phyloP scores from a whole-genome alignment of 2,329 filamentous ascomycete species.

The Furcasterigmium furcatum region DNA sequence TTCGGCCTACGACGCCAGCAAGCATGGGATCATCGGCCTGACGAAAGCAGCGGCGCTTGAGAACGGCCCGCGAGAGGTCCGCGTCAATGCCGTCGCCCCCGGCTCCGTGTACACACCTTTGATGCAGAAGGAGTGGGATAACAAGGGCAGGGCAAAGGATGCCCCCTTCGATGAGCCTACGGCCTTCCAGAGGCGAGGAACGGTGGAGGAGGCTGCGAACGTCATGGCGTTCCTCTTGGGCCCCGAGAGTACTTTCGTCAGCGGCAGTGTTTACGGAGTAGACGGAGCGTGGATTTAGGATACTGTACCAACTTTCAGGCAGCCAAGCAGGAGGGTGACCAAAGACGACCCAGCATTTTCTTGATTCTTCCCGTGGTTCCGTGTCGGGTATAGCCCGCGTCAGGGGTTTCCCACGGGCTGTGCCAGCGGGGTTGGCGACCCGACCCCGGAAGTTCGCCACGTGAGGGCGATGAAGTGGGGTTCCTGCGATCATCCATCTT shows the following conservation, averaged over 20 bases:
- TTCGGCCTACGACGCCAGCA: conserved; percentile 30
- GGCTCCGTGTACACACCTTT: conserved; percentile 47
- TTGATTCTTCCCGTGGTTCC: too few relatives aligned
- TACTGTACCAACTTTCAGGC: background rate
- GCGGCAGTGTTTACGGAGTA: conserved; percentile 40
- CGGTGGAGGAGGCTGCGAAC: conserved; percentile 43
- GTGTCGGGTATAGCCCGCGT: too few relatives aligned
- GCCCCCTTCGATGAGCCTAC: conserved; percentile 38
- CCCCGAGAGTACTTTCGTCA: conserved; percentile 42
- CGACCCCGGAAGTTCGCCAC: too few relatives aligned
- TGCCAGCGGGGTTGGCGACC: too few relatives aligned
- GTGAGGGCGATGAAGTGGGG: background rate
- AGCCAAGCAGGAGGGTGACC: background rate
- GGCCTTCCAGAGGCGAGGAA: conserved; percentile 39
- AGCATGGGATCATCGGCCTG: conserved; percentile 29
- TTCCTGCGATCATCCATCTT: too few relatives aligned
- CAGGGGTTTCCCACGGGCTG: too few relatives aligned
- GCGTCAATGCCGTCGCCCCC: conserved; percentile 38
- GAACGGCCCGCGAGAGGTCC: conserved; percentile 36
- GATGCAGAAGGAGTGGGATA: conserved; percentile 39
- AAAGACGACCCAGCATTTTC: too few relatives aligned
- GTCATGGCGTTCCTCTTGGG: conserved; percentile 45
- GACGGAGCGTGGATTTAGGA: conserved; percentile 38
- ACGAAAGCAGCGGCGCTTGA: conserved; percentile 30
- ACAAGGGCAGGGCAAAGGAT: conserved; percentile 21